phyloP scores from a whole-genome alignment of 306 rosid species.

The Albizia julibrissin region DNA sequence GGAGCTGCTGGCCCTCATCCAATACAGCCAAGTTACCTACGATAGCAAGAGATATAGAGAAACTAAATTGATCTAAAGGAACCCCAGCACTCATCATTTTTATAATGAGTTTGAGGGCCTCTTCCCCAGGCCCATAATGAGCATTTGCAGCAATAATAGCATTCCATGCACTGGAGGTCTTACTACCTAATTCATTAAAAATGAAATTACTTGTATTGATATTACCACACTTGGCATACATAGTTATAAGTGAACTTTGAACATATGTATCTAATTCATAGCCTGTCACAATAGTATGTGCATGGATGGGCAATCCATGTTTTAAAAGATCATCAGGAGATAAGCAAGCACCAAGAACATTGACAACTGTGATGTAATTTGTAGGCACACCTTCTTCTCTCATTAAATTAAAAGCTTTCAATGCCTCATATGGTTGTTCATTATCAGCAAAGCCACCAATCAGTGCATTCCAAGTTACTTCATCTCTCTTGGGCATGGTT shows the following conservation, averaged over 20 bases:
- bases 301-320: conserved; percentile 76
- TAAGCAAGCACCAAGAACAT: conserved; percentile 64
- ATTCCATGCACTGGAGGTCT: conserved; percentile 78
- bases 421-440: conserved; percentile 63
- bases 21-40: conserved; percentile 77
- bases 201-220: conserved; percentile 60
- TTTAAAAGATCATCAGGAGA: conserved; percentile 50
- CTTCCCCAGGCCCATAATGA: conserved; percentile 71
- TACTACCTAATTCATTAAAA: conserved; percentile 54
- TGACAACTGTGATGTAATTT: conserved; percentile 74
- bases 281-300: conserved; percentile 58
- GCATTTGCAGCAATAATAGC: conserved; percentile 83
- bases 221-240: conserved; percentile 85
- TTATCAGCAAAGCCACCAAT: conserved; percentile 77
- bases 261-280: conserved; percentile 69
- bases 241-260: conserved; percentile 81
- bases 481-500: conserved; percentile 64
- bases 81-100: conserved; percentile 64
- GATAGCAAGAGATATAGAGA: conserved; percentile 69
- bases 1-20: conserved; percentile 92
- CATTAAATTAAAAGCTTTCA: conserved; percentile 62
- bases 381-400: conserved; percentile 58
- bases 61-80: conserved; percentile 77
- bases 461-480: conserved; percentile 88
- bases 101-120: conserved; percentile 65